Base-by-base conservation (phyloP, 1,284 basidiomycete species). In the Moesziomyces sp. region DNA sequence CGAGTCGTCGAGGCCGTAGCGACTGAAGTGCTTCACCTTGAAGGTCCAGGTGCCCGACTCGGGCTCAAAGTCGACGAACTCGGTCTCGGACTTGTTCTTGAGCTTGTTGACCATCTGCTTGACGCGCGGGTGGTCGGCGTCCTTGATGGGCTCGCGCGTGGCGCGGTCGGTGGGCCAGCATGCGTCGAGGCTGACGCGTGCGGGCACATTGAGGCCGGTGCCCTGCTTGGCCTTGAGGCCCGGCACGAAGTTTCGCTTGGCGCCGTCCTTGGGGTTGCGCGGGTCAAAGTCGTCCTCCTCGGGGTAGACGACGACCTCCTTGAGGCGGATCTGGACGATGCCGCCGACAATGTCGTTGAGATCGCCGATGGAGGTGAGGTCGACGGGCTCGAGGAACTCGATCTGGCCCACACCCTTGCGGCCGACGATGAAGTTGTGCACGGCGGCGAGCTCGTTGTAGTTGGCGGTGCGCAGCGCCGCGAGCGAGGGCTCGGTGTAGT, bases 91-190 rank as follows among this genome's bases (percentile, higher is more conserved):
- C 87, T 95, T 93, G 69, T 88, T 89, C 87, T 91, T 90, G 84
- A 98, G 86, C 77, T 92, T 89, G 86, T 92, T 93, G 78, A 94
- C 77, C 84, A 96, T 93, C 80, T 91, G 91, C 54, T 89, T 86
- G 53, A 83, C 80, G 46, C 87, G 85, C n/a, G 91, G 89, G 81
- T 94, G 89, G 44, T 87, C 88, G 58, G 89, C 87, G 78, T 99
- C 93, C 84, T 91, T 94, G 85, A 98, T 90, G 42, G 93, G 91
- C 84, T 95, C 91, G 66, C 93, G 88, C 47, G 93, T 95, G 26
- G 93, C 92, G 86, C 96, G 96, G 86, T 98, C 94, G 60, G 90
- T 87, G 40, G 93, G 88, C 91, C 92, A 99, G 86, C 93, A 95
- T 46, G 90, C 88, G 70, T 93, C 87, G 38, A 99, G 87, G 52